Percentiles rank a stretch among this genome's conserved stretches.
Evolutionary conservation across 2,329 filamentous ascomycete species (phyloP).

Genomic region (Colletotrichum neosansevieriae): DNA sequence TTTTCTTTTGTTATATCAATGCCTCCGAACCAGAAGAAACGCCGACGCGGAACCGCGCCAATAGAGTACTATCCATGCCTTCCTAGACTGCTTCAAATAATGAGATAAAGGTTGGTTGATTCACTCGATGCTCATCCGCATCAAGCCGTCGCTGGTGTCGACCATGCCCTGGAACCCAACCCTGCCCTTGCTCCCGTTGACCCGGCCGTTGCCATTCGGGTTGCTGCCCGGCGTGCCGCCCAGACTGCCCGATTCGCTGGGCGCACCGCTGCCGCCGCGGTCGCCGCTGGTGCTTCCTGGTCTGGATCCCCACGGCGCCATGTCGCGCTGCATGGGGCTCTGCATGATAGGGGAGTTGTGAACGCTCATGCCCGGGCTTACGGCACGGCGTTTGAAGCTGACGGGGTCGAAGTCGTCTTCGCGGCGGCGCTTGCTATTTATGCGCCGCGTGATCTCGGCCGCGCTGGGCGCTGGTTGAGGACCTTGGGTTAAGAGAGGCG

Average conservation of each 20-base stretch:
- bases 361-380: slow-evolving; percentile 90
- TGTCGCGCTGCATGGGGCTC: slow-evolving; percentile 81
- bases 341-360: slow-evolving; percentile 92
- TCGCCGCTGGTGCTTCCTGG: slow-evolving; percentile 72
- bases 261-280: slow-evolving; percentile 63
- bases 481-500: slow-evolving; percentile 51
- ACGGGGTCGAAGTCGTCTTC: slow-evolving; percentile 92
- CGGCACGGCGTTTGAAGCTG: slow-evolving; percentile 90
- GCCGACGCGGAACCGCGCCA: not conserved
- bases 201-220: slow-evolving; percentile 55
- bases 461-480: slow-evolving; percentile 68
- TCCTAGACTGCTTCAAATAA: not conserved
- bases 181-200: slow-evolving; percentile 67
- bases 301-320: slow-evolving; percentile 77
- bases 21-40: slow-evolving; percentile 4
- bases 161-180: slow-evolving; percentile 93
- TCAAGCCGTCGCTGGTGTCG: slow-evolving; percentile 93
- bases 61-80: not conserved
- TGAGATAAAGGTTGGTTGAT: no score
- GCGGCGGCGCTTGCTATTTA: slow-evolving; percentile 84
- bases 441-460: slow-evolving; percentile 81
- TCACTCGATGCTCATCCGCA: slow-evolving; percentile 96
- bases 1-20: slow-evolving; percentile 4
- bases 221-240: slow-evolving; percentile 46
- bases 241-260: slow-evolving; percentile 62